phyloP scores from a whole-genome alignment of 192 early-diverging fungal genomes.

The Paraglomus brasilianum region DNA sequence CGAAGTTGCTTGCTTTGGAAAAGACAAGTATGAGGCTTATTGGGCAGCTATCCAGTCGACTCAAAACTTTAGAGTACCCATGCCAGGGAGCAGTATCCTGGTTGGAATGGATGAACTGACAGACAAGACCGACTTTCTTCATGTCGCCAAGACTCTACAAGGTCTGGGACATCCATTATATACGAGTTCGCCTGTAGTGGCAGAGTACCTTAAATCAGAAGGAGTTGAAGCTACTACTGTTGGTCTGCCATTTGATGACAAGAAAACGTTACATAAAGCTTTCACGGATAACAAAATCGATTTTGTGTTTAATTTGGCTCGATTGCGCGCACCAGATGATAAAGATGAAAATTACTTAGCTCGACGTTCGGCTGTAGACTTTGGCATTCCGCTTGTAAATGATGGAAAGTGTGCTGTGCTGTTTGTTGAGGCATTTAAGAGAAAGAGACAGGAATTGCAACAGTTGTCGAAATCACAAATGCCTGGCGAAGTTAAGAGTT shows the following conservation, averaged over 20 bases:
- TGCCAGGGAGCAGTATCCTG: conserved; percentile 62
- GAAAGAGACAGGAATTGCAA: conserved; percentile 41
- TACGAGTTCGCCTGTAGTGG: conserved; percentile 63
- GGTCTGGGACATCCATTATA: conserved; percentile 66
- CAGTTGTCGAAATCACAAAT: conserved; percentile 41
- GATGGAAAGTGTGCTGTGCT: conserved; percentile 92
- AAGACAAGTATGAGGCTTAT: conserved; percentile 86
- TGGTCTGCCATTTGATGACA: conserved; percentile 49
- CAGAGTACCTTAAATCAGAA: conserved; percentile 45
- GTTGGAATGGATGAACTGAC: conserved; percentile 72
- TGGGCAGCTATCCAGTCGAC: conserved; percentile 78
- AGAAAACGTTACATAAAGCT: conserved; percentile 55
- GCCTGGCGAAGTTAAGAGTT: conserved; percentile 67
- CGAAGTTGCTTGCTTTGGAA: conserved; percentile 97
- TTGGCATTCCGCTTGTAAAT: conserved; percentile 93
- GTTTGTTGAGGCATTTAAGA: conserved; percentile 83
- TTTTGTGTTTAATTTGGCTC: conserved; percentile 70
- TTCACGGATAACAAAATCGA: conserved; percentile 65
- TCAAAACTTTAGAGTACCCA: conserved; percentile 88
- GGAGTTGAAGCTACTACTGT: conserved; percentile 50
- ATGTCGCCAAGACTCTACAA: conserved; percentile 65
- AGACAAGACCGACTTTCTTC: conserved; percentile 62
- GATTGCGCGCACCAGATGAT: conserved; percentile 60
- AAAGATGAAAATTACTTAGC: conserved; percentile 71
- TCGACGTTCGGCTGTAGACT: conserved; percentile 94